Conservation (phyloP, 768 basidiomycete species). For the Boletus fagicola region DNA sequence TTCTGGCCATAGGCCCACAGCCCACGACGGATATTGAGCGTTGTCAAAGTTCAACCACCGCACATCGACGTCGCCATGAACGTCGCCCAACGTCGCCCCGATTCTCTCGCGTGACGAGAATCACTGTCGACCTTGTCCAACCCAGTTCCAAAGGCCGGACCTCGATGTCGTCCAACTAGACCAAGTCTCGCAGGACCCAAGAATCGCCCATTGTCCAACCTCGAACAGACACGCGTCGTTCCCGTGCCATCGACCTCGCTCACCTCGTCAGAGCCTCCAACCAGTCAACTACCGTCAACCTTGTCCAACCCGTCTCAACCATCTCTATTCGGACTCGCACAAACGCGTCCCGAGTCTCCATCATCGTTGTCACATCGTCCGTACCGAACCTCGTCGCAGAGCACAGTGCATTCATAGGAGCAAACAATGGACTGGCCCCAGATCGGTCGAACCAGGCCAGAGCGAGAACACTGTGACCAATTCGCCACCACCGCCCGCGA, state of each 20-base stretch:
- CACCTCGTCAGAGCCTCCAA: neutral
- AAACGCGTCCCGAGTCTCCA: neutral
- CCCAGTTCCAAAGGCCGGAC: neutral
- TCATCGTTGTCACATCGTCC: neutral
- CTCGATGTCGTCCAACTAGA: neutral
- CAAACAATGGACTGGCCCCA: neutral
- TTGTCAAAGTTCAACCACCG: neutral
- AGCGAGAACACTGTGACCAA: neutral
- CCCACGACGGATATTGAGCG: neutral
- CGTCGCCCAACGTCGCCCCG: neutral
- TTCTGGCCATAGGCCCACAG: too few species aligned
- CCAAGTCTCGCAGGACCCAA: neutral
- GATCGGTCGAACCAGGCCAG: neutral
- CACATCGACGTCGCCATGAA: neutral
- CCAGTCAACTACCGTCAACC: neutral
- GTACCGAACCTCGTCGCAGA: neutral
- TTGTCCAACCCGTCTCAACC: neutral
- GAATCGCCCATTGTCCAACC: neutral
- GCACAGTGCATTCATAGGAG: neutral
- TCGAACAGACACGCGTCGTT: neutral
- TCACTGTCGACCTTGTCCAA: neutral
- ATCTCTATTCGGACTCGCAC: neutral
- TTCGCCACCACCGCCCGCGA: conserved; percentile 9
- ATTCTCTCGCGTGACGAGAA: too few species aligned
- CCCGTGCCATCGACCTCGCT: neutral